Conservation (phyloP, 2,329 filamentous ascomycete species). For the Coniochaeta sp. region DNA sequence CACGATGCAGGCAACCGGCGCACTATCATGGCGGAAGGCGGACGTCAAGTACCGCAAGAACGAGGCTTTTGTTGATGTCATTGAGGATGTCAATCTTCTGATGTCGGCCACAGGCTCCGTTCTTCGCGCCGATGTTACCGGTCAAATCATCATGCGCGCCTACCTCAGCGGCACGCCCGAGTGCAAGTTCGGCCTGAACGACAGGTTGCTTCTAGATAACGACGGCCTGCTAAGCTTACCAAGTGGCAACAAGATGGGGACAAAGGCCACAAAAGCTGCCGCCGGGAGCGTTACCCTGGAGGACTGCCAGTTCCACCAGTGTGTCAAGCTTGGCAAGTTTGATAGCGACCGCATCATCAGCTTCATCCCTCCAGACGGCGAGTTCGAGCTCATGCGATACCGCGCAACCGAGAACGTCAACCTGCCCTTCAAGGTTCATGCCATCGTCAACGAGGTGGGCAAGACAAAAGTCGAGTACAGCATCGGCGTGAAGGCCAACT, state of each 20-base stretch:
- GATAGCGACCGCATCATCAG: conserved; percentile 95
- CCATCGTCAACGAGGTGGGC: conserved; percentile 95
- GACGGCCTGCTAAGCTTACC: conserved; percentile 58
- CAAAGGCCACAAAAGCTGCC: conserved; percentile 89
- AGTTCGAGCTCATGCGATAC: conserved; percentile 98
- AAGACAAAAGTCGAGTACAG: conserved; percentile 98
- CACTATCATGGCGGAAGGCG: conserved; percentile 90
- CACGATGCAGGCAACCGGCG: conserved; percentile 97
- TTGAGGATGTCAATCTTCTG: conserved; percentile 96
- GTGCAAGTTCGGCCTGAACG: conserved; percentile 98
- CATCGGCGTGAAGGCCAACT: conserved; percentile 95
- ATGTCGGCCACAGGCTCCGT: conserved; percentile 98
- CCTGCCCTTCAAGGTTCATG: conserved; percentile 95
- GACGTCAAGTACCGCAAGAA: conserved; percentile 99
- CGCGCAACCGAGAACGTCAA: conserved; percentile 98
- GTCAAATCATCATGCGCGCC: conserved; percentile 97
- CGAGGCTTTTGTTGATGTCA: conserved; percentile 98
- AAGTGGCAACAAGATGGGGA: conserved; percentile 69
- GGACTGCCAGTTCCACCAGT: conserved; percentile 98
- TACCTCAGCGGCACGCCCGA: conserved; percentile 95
- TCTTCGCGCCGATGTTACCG: conserved; percentile 89
- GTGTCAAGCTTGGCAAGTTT: conserved; percentile 94
- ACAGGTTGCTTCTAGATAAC: conserved; percentile 82
- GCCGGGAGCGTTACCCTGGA: conserved; percentile 93
- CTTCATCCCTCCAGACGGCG: conserved; percentile 92